Base-by-base conservation (phyloP, 345 rosid genomes). In the Arabis alpina region DNA sequence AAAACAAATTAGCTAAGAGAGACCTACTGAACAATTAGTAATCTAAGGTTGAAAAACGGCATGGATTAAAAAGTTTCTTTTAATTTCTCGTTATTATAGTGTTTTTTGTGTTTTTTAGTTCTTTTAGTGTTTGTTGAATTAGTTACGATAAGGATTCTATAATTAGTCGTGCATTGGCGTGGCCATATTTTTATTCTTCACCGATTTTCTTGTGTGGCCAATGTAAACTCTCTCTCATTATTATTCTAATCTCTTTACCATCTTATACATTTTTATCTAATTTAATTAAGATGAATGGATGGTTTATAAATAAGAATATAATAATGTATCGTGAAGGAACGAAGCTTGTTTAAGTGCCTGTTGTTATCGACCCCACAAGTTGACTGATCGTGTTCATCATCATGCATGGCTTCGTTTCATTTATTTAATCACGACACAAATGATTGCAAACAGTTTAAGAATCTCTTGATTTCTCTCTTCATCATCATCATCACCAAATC, bases 341-440 rank as follows among this genome's bases (percentile, higher is more conserved):
- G 50, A 61, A 67, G 73, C 68, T 55, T 25, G 15, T 39, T n/a
- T 41, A 48, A 41, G 40, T 36, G 40, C 54, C 71, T 65, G 27
- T 65, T 54, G 56, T 25, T 64, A 40, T 73, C 77, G 77, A 73
- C 72, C 77, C 77, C 77, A 73, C 77, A 73, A 73, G 73, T 68
- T 74, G 73, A 74, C 72, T 61, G 63, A 67, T 74, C 78, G 68
- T 74, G 73, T n/a, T 68, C 68, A 52, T 60, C 73, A 74, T 68
- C 78, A 74, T 74, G 78, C 78, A 74, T 74, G 78, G 68, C 68
- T 74, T 61, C 63, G 2, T 24, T 65, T 50, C 48, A 14, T 39
- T 66, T 73, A 41, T 67, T 66, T 74, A 56, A 56, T 47, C 72
- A 59, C 62, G 55, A 67, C 73, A 52, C 72, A 66, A 74, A 74